phyloP scores from a whole-genome alignment of 2,329 filamentous ascomycete species.

The Claviceps sp. region DNA sequence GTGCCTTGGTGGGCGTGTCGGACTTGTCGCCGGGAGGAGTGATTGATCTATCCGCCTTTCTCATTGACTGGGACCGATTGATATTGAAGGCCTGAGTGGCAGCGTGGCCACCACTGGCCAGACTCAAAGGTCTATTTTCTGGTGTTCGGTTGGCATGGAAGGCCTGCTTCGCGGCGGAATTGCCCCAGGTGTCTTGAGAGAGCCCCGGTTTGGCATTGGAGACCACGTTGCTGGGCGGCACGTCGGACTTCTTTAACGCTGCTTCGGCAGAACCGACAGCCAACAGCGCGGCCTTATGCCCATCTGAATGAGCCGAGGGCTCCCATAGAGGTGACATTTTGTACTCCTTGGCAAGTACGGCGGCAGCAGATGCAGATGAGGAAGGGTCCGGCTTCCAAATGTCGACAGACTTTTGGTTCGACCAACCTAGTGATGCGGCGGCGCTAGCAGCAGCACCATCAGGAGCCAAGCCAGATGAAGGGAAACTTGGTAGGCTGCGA shows the following conservation, averaged over 20 bases:
- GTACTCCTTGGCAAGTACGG: conserved; percentile 28
- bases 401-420: conserved; percentile 51
- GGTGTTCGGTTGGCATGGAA: conserved; percentile 29
- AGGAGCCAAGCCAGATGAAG: conserved; percentile 46
- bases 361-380: conserved; percentile 35
- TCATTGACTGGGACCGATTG: conserved; percentile 17
- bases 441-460: conserved; percentile 54
- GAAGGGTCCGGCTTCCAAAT: conserved; percentile 51
- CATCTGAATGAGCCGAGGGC: conserved; percentile 48
- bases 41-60: conserved; percentile 10
- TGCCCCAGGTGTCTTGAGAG: conserved; percentile 35
- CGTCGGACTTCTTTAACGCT: conserved; percentile 14
- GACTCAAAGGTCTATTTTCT: conserved; percentile 8
- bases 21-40: conserved; percentile 29
- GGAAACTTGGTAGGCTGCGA: conserved; percentile 61
- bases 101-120: conserved; percentile 16
- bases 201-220: conserved; percentile 6
- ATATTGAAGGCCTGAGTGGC: conserved; percentile 25
- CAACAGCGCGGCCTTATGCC: conserved; percentile 61
- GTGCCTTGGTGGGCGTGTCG: conserved; percentile 33
- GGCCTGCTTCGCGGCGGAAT: conserved; percentile 58
- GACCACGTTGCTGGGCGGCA: background rate
- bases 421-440: conserved; percentile 62
- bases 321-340: conserved; percentile 42
- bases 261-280: conserved; percentile 33